phyloP scores from a whole-genome alignment of 2,329 filamentous ascomycete genomes.

The Cordyceps farinosa region DNA sequence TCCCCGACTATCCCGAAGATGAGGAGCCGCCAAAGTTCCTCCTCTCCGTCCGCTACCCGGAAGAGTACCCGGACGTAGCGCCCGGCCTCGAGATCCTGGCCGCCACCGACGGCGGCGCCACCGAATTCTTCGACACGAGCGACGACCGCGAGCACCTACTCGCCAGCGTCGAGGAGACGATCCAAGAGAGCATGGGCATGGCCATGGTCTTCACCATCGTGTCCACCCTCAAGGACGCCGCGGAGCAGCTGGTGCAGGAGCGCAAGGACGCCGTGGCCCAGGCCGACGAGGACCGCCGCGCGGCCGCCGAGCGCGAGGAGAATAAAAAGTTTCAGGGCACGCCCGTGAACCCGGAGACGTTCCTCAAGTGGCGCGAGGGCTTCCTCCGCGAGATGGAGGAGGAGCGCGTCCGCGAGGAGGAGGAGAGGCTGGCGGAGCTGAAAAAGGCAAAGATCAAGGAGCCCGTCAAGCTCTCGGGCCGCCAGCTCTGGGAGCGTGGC shows the following conservation, averaged over 20 bases:
- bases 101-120: constrained; percentile 63
- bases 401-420: constrained; percentile 61
- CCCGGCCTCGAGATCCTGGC: constrained; percentile 77
- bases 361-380: constrained; percentile 73
- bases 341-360: constrained; percentile 80
- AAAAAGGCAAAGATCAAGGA: constrained; percentile 76
- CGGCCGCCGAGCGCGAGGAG: constrained; percentile 77
- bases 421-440: constrained; percentile 77
- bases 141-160: constrained; percentile 76
- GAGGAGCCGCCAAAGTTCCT: constrained; percentile 67
- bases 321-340: constrained; percentile 96
- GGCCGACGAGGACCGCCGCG: constrained; percentile 51
- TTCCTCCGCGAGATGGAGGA: constrained; percentile 83
- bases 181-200: constrained; percentile 94
- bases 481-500: constrained; percentile 74
- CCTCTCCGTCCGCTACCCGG: constrained; percentile 85
- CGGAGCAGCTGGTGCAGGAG: constrained; percentile 78
- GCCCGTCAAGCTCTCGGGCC: constrained; percentile 67
- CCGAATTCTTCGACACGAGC: constrained; percentile 73
- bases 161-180: constrained; percentile 64
- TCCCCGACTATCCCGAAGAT: constrained; percentile 61
- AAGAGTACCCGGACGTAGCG: constrained; percentile 82
- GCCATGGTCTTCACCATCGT: constrained; percentile 95
- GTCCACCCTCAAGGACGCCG: constrained; percentile 80
- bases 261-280: constrained; percentile 57